Conservation (phyloP, 2,329 filamentous ascomycete species). For the Rutstroemia sp. region DNA sequence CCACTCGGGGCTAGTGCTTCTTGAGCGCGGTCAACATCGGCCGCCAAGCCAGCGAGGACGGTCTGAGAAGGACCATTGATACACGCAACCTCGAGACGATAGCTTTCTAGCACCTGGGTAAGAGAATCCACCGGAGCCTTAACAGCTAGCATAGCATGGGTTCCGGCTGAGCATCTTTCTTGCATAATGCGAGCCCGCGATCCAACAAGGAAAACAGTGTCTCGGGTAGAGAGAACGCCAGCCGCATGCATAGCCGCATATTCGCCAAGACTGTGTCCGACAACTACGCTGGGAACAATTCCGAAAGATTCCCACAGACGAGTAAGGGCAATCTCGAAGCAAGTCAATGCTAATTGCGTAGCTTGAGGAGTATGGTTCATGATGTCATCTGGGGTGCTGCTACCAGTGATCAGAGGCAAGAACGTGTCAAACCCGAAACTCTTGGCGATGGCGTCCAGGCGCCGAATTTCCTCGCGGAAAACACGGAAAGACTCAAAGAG, state of each 20-base stretch:
- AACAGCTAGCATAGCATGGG: conserved; percentile 55
- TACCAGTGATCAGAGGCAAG: conserved; percentile 32
- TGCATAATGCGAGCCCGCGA: conserved; percentile 56
- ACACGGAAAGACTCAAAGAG: not conserved
- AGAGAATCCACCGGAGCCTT: conserved; percentile 11
- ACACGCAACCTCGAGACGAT: not conserved
- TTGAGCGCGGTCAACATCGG: not conserved
- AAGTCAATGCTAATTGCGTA: not conserved
- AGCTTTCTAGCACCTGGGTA: not conserved
- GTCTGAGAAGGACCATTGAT: not conserved
- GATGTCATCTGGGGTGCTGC: not conserved
- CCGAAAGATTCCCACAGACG: conserved; percentile 48
- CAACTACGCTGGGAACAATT: conserved; percentile 43
- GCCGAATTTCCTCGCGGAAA: not conserved
- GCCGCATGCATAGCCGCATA: conserved; percentile 65
- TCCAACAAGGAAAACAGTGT: conserved; percentile 65
- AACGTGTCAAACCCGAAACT: conserved; percentile 23
- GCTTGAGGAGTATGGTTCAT: not conserved
- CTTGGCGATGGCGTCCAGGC: conserved; percentile 12
- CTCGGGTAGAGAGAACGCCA: conserved; percentile 62
- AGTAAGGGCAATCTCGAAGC: conserved; percentile 33
- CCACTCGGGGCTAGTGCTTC: not conserved
- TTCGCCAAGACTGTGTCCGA: conserved; percentile 61
- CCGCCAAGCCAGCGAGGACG: not conserved
- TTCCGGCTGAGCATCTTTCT: conserved; percentile 54